phyloP scores from a whole-genome alignment of 768 basidiomycete genomes.

The Boletus vermiculosoides region DNA sequence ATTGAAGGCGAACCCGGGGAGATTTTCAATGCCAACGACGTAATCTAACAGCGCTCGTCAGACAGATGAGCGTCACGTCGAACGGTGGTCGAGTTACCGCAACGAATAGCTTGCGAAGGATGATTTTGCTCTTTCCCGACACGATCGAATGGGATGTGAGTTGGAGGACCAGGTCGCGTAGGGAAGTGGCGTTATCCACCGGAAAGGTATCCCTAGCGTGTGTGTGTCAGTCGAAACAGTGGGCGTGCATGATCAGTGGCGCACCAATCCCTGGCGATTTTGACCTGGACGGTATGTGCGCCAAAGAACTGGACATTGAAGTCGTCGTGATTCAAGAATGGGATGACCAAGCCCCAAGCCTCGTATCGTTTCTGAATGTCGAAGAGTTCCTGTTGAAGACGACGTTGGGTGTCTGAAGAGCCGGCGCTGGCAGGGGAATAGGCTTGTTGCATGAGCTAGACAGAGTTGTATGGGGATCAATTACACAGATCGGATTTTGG shows the following conservation, averaged over 20 bases:
- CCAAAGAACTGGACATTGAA: conserved; percentile 92
- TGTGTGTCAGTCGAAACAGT: conserved; percentile 1
- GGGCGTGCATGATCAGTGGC: conserved; percentile 17
- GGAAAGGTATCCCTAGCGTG: conserved; percentile 71
- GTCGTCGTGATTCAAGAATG: conserved; percentile 68
- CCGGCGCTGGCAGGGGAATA: conserved; percentile 53
- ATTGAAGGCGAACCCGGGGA: conserved; percentile 54
- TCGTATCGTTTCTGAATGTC: conserved; percentile 74
- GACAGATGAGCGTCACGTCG: neutral
- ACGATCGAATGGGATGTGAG: conserved; percentile 65
- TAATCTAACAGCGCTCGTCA: conserved; percentile 43
- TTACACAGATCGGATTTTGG: conserved; percentile 12
- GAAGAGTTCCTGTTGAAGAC: conserved; percentile 69
- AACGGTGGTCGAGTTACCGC: conserved; percentile 48
- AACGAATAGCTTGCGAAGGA: conserved; percentile 84
- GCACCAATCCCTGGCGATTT: conserved; percentile 91
- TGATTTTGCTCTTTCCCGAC: conserved; percentile 60
- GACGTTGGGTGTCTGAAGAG: conserved; percentile 58
- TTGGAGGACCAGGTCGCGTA: conserved; percentile 68
- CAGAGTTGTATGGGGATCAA: conserved; percentile 7
- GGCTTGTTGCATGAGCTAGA: conserved; percentile 68
- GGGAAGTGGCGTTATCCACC: conserved; percentile 49
- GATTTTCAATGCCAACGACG: conserved; percentile 70
- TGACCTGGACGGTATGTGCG: conserved; percentile 90
- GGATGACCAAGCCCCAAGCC: conserved; percentile 83